phyloP scores from a whole-genome alignment of 257 asterid genomes.

The Haberlea rhodopensis region DNA sequence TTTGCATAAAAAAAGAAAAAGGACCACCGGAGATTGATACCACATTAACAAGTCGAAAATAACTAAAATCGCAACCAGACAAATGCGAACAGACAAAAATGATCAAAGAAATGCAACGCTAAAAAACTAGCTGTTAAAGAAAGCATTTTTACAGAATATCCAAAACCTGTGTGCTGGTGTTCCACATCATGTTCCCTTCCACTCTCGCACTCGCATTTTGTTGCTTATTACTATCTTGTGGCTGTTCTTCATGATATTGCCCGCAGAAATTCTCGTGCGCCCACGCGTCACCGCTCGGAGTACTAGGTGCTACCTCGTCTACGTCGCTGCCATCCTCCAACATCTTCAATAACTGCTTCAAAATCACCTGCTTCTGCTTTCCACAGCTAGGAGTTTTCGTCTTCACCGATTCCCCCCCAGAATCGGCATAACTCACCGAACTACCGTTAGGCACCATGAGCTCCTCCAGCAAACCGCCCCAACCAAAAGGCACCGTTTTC shows the following conservation, averaged over 20 bases:
- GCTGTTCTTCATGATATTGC: conserved; percentile 31
- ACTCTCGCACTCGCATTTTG: conserved; percentile 36
- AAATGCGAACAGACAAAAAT: no score
- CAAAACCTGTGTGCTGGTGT: conserved; percentile 46
- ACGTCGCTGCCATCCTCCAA: conserved; percentile 36
- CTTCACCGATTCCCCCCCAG: conserved; percentile 40
- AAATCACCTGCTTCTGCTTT: conserved; percentile 65
- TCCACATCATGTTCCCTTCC: conserved; percentile 55
- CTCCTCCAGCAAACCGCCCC: conserved; percentile 58
- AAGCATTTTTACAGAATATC: neutral
- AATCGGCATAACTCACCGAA: conserved; percentile 32
- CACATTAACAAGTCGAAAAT: no score
- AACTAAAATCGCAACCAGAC: no score
- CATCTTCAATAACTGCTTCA: conserved; percentile 71
- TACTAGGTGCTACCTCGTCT: conserved; percentile 48
- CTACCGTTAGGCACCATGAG: conserved; percentile 66
- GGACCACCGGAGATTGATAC: no score
- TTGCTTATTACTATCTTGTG: conserved; percentile 29
- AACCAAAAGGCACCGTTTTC: conserved; percentile 24
- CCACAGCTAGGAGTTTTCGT: conserved; percentile 59
- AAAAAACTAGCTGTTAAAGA: no score
- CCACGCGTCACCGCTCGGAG: conserved; percentile 49
- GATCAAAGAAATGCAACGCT: no score
- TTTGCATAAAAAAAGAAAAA: no score
- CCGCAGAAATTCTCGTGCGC: conserved; percentile 37